Base-by-base conservation (phyloP, 148 eudicot genomes). In the Chenopodium formosanum region DNA sequence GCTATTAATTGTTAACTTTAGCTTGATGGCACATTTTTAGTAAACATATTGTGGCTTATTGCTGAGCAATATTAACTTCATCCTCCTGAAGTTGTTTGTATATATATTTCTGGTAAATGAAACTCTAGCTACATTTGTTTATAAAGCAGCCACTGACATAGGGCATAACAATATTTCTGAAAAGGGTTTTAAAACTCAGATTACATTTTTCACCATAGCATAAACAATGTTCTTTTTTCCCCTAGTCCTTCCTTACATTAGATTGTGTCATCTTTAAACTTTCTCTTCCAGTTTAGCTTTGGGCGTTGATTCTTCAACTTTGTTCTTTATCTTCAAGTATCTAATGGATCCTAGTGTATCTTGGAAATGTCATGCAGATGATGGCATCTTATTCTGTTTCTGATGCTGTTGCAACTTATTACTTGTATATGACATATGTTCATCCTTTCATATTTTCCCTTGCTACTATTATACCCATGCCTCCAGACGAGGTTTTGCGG, bases 381-480 rank as follows among this genome's bases (percentile, higher is more conserved):
- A 97, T 97, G 99, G 99, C 99, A 63, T 97, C 99, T 73, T 97
- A 97, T 86, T 97, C 99, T 71, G 99, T 97, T 87, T 97, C 99
- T 82, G 99, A 97, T 89, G 99, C 99, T 83, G 99, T 97, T 77
- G 80, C 99, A 84, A 97, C 99, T 75, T 97, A 97, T 85, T 97
- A 94, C 89, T 86, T 97, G 88, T 97, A 97, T 83, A 97, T 94
- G 98, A 97, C 98, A 46, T 97, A 97, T 83, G 95, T 97, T 64
- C 99, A 97, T 85, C 99, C 99, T 68, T 97, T 97, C 83, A 97
- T 97, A 79, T 97, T 97, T 86, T 97, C 99, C 78, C 95, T 97
- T 73, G 99, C 95, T 76, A 94, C 99, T 65, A 97, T 97, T 66
- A 97, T 97, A 74, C 99, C 99, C 79, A 94, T 97, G 99, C 94